Evolutionary conservation across 2,329 filamentous ascomycete genomes (phyloP).

Genomic region (Arthrobotrys pseudoclavata): DNA sequence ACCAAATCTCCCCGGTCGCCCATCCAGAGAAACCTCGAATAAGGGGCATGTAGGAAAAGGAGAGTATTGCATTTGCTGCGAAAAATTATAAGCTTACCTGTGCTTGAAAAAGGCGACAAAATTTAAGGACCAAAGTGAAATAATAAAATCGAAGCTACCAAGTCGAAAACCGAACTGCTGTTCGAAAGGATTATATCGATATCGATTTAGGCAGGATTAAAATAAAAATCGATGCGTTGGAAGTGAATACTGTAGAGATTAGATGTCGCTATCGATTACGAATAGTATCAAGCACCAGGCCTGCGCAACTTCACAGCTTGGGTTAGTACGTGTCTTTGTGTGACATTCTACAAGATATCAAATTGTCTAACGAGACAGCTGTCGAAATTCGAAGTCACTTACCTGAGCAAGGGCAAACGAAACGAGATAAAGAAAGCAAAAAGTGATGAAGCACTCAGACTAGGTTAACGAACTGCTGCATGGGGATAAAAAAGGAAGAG

Average conservation of each 20-base stretch:
- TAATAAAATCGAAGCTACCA: not conserved
- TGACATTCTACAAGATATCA: slow-evolving; percentile 3
- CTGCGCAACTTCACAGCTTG: slow-evolving; percentile 7
- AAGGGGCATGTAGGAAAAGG: not conserved
- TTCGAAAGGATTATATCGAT: not conserved
- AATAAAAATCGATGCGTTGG: slow-evolving; percentile 25
- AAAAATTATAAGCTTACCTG: slow-evolving; percentile 22
- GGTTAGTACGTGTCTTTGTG: slow-evolving; percentile 30
- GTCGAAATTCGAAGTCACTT: slow-evolving; percentile 32
- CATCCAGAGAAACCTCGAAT: not conserved
- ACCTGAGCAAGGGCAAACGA: slow-evolving; percentile 44
- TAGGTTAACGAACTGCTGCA: slow-evolving; percentile 45
- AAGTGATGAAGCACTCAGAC: slow-evolving; percentile 43
- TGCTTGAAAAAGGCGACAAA: not conserved
- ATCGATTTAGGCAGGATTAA: slow-evolving; percentile 1
- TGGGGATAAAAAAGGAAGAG: slow-evolving; percentile 38
- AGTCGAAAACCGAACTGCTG: slow-evolving; percentile 2
- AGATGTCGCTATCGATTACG: slow-evolving; percentile 34
- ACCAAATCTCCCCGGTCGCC: not conserved
- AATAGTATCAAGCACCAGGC: slow-evolving; percentile 51
- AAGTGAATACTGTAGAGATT: slow-evolving; percentile 4
- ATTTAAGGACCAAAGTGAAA: not conserved
- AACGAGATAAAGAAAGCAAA: slow-evolving; percentile 39
- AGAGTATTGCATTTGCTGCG: not conserved
- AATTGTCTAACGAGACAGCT: slow-evolving; percentile 7